Base-by-base conservation (phyloP, 371 early-diverging fungal species). In the Gilbertella persicaria region DNA sequence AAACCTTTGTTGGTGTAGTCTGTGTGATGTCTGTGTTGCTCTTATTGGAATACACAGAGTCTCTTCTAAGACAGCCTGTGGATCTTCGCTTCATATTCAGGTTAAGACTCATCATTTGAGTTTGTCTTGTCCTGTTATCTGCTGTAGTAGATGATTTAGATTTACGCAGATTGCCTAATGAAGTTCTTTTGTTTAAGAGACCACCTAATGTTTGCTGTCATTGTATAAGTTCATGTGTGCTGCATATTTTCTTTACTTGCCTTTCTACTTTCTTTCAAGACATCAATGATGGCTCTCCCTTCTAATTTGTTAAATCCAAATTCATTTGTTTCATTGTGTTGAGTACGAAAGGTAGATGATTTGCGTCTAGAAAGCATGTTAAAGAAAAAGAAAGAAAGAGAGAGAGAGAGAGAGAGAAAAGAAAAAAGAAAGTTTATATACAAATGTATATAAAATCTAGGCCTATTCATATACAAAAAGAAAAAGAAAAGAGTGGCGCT, bases 11-110 rank as follows among this genome's bases (percentile, higher is more conserved):
- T 21, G 37, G 30, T 7, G 38, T 39, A 24, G 24, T 30, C 20
- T 54, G 35, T 35, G 56, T 36, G 29, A 56, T 52, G 40, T 53
- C 49, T 29, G 50, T 38, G 10, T 9, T 33, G 41, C 56, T 57
- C 20, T 62, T 62, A 38, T 45, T 52, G 7, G 55, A 59, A 46
- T 59, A 55, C 6, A 75, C 60, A 9, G 75, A 75, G n/a, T 61
- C 53, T 26, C 73, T 64, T 24, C 73, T 56, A 33, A 76, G 53
- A 42, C 73, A 73, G 8, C 77, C 77, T 6, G 71, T 76, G 1
- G 77, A 76, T 29, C 73, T 66, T 46, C 77, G 66, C 50, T 76
- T 76, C 63, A 75, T 62, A 4, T 69, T 57, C 30, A 73, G 36
- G 42, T 58, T 45, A 37, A 58, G 38, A 2, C 55, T 28, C 2